phyloP scores from a whole-genome alignment of 2,329 filamentous ascomycete genomes.

The Stemphylium vesicarium region DNA sequence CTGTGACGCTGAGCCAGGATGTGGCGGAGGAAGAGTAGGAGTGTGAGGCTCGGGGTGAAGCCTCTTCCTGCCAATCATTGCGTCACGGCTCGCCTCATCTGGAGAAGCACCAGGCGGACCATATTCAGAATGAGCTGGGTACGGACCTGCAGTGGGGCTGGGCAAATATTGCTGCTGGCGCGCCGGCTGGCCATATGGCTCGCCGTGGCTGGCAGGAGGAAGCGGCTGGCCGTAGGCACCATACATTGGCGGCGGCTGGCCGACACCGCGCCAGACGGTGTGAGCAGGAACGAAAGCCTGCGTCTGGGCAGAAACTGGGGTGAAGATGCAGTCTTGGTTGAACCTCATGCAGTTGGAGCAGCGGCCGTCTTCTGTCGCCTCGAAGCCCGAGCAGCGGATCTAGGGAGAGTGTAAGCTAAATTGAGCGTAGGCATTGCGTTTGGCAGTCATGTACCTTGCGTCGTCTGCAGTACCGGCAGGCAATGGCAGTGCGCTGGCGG shows the following conservation, averaged over 20 bases:
- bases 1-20: conserved; percentile 53
- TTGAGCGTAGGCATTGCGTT: background rate
- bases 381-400: conserved; percentile 79
- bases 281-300: conserved; percentile 77
- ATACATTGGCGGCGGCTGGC: conserved; percentile 57
- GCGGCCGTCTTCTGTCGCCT: conserved; percentile 72
- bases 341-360: conserved; percentile 77
- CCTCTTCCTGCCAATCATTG: conserved; percentile 54
- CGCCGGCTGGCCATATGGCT: conserved; percentile 46
- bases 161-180: conserved; percentile 54
- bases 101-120: conserved; percentile 42
- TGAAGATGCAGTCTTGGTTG: conserved; percentile 79
- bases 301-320: conserved; percentile 74
- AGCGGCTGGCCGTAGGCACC: conserved; percentile 60
- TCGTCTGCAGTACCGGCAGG: conserved; percentile 65
- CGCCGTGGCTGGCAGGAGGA: conserved; percentile 46
- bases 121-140: conserved; percentile 45
- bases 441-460: conserved; percentile 57
- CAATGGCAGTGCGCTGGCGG: conserved; percentile 65
- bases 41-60: conserved; percentile 58
- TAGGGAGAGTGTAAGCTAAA: conserved; percentile 46
- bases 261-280: conserved; percentile 62
- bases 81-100: conserved; percentile 49
- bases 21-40: conserved; percentile 57
- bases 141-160: conserved; percentile 54